Evolutionary conservation across 2,329 filamentous ascomycete species (phyloP), one percentile per base, ranked within the genome.

Genomic region (Aspergillus hiratsukae): DNA sequence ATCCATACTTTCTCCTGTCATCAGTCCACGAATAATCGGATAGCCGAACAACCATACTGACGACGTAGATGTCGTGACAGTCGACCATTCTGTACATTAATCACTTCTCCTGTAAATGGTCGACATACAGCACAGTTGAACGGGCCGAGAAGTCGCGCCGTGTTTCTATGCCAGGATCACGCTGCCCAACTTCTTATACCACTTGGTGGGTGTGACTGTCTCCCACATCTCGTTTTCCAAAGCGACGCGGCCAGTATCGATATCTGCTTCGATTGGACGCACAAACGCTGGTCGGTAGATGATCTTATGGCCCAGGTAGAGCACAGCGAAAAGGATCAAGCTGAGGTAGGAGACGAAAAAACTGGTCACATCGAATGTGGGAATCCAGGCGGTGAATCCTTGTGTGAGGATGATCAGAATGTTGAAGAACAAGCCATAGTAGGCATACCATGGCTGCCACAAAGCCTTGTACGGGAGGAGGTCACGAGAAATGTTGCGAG

Each of bases 261-360:
- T 63, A 68, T 80, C 78, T 4, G 75, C 76, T 40, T 78, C 74
- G 5, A 61, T 51, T 7, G 70, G 64, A 25, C 64, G 64, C 27
- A 80, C 75, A 61, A 76, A 70, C n/a, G 59, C 62, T 1, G 71
- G 69, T 53, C 68, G 68, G 54, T 60, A 75, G 5, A 75, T 48
- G 14, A 77, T 41, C 61, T 88, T 89, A 75, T 88, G 86, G 1
- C 81, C 84, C 1, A 81, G 53, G 62, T 82, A 86, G 11, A 87
- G 69, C 3, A 82, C 78, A 3, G 81, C 65, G 63, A 88, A 89
- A 3, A 89, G 67, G 27, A 88, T 83, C 56, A 89, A 66, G 60
- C 84, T 86, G 64, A 88, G 69, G 63, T 89, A 89, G 4, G 81
- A 78, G 1, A 83, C 78, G 59, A 89, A 87, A 64, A 89, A 90